Evolutionary conservation across 2,329 filamentous ascomycete genomes (phyloP).

Genomic region (Ophiostoma perfectum): DNA sequence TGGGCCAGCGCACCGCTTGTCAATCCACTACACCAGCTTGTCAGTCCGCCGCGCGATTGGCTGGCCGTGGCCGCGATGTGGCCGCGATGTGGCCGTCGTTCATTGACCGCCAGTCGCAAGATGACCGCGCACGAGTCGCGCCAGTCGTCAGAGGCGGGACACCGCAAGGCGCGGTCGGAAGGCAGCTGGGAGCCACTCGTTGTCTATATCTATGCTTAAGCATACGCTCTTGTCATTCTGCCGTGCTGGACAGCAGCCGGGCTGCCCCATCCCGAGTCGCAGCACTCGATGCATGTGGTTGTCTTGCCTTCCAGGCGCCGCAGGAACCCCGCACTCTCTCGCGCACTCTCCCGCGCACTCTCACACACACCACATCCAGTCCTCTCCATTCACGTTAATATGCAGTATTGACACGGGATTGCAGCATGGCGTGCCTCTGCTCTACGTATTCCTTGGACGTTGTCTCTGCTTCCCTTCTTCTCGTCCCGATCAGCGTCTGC

Average conservation of each 20-base stretch:
- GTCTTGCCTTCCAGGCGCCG: neutral
- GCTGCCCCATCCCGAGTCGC: neutral
- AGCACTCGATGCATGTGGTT: neutral
- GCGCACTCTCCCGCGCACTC: neutral
- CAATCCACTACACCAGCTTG: neutral
- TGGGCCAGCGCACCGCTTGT: neutral
- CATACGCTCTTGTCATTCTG: no score
- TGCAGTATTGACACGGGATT: no score
- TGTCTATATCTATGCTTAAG: no score
- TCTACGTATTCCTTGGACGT: no score
- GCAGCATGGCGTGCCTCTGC: no score
- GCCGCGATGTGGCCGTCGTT: conserved; percentile 16
- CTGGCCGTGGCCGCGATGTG: neutral
- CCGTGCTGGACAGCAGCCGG: neutral
- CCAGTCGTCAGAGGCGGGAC: no score
- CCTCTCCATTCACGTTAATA: no score
- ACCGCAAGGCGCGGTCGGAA: no score
- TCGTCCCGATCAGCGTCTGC: neutral
- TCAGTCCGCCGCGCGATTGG: neutral
- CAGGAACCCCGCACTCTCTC: conserved; percentile 18
- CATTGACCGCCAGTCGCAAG: conserved; percentile 3
- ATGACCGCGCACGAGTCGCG: no score
- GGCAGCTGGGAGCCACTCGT: no score
- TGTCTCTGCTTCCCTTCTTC: neutral
- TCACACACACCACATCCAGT: neutral